These are phyloP conservation scores for Amanita jacksonii DNA, from an alignment of 768 basidiomycete genomes.

Conservation along the genomic window DNA sequence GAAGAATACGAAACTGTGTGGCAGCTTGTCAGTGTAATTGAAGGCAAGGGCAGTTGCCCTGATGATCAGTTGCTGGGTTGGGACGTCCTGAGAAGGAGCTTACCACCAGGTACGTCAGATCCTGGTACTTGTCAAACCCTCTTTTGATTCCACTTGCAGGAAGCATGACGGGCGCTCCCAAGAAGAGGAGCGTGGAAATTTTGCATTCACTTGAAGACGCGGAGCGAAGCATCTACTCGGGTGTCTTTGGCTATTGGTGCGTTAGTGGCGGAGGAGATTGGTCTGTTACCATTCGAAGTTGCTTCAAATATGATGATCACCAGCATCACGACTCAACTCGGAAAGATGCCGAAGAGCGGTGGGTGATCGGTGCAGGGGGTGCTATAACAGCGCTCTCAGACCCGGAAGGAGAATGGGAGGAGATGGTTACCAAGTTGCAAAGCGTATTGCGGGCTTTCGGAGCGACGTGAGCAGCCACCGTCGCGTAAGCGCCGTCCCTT, in stretches of 20 bases:
- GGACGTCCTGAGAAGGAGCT: constrained; percentile 66
- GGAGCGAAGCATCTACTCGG: constrained; percentile 79
- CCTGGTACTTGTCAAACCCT: background rate
- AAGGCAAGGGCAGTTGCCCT: constrained; percentile 41
- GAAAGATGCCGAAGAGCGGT: constrained; percentile 34
- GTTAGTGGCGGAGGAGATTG: constrained; percentile 86
- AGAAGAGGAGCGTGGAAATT: constrained; percentile 88
- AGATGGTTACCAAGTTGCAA: constrained; percentile 81
- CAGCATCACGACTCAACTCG: constrained; percentile 10
- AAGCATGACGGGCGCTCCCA: constrained; percentile 97
- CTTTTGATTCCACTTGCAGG: constrained; percentile 32
- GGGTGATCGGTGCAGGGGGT: constrained; percentile 87
- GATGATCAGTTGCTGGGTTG: constrained; percentile 48
- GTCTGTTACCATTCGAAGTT: constrained; percentile 90
- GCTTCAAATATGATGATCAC: constrained; percentile 61
- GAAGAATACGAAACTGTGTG: constrained; percentile 94
- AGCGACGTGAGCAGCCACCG: constrained; percentile 15
- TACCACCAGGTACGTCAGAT: constrained; percentile 69
- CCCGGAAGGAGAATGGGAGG: constrained; percentile 84
- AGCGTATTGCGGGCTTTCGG: constrained; percentile 65
- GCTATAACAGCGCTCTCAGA: constrained; percentile 93
- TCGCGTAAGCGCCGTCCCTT: background rate
- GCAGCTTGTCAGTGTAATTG: constrained; percentile 91
- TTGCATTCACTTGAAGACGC: constrained; percentile 68
- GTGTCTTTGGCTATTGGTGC: constrained; percentile 89